Evolutionary conservation across 148 eudicot genomes (phyloP).

Genomic region (Rhododendron ovatum): DNA sequence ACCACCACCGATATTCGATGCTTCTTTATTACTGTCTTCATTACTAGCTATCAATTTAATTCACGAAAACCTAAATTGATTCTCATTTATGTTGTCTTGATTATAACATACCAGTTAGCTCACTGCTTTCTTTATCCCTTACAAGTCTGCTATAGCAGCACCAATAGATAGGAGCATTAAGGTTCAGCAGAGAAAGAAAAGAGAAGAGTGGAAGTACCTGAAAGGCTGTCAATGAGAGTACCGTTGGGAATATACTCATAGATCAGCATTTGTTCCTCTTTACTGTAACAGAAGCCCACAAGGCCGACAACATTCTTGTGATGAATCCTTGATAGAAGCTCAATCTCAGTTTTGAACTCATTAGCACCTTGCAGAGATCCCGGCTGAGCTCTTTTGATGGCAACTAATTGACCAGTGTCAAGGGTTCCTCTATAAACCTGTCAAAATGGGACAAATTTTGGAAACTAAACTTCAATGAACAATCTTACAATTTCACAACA

Average conservation of each 20-base stretch:
- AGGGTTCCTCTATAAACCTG: slow-evolving; percentile 55
- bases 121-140: background rate
- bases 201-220: slow-evolving; percentile 23
- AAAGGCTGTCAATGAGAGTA: slow-evolving; percentile 47
- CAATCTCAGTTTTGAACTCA: slow-evolving; percentile 65
- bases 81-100: background rate
- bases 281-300: slow-evolving; percentile 50
- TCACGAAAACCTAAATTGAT: background rate
- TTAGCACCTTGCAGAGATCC: slow-evolving; percentile 61
- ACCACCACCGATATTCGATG: background rate
- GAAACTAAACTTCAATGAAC: background rate
- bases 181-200: background rate
- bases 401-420: slow-evolving; percentile 36
- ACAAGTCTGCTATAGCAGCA: background rate
- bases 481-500: background rate
- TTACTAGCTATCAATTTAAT: background rate
- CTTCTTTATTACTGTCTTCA: background rate
- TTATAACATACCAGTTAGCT: background rate
- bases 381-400: slow-evolving; percentile 51
- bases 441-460: background rate
- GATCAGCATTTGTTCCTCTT: slow-evolving; percentile 56
- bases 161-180: background rate
- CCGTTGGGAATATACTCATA: slow-evolving; percentile 60
- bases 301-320: slow-evolving; percentile 64
- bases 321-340: slow-evolving; percentile 64